These are phyloP conservation scores for Rhododendron simsii DNA, from an alignment of 148 eudicot species.

Conservation along the genomic window DNA sequence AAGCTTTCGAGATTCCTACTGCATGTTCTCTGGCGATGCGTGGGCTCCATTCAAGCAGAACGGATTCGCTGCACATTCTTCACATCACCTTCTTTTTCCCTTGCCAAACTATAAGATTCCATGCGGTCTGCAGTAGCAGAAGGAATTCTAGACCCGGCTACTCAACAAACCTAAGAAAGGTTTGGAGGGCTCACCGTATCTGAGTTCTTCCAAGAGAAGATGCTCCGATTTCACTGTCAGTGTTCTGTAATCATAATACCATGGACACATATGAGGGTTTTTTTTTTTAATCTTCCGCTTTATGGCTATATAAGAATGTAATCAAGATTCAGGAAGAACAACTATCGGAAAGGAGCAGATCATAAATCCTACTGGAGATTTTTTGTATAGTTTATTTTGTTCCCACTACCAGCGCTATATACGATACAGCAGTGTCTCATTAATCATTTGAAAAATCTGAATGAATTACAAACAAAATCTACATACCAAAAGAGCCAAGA, in stretches of 20 bases:
- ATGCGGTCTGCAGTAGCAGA: background rate
- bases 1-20: background rate
- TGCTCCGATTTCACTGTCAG: conserved; percentile 70
- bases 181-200: conserved; percentile 49
- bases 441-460: background rate
- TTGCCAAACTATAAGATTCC: background rate
- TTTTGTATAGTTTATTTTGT: background rate
- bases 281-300: background rate
- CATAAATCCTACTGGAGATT: background rate
- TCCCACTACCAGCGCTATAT: background rate
- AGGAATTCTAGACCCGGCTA: background rate
- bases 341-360: background rate
- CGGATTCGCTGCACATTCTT: background rate
- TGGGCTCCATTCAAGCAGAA: background rate
- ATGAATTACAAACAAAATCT: background rate
- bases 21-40: background rate
- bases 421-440: background rate
- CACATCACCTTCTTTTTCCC: background rate
- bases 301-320: background rate
- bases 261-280: background rate
- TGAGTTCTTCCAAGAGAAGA: conserved; percentile 73
- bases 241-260: conserved; percentile 50
- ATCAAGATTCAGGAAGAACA: background rate
- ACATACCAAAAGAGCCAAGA: background rate
- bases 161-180: background rate